phyloP scores from a whole-genome alignment of 1,284 basidiomycete genomes.

The Moesziomyces aphidis region DNA sequence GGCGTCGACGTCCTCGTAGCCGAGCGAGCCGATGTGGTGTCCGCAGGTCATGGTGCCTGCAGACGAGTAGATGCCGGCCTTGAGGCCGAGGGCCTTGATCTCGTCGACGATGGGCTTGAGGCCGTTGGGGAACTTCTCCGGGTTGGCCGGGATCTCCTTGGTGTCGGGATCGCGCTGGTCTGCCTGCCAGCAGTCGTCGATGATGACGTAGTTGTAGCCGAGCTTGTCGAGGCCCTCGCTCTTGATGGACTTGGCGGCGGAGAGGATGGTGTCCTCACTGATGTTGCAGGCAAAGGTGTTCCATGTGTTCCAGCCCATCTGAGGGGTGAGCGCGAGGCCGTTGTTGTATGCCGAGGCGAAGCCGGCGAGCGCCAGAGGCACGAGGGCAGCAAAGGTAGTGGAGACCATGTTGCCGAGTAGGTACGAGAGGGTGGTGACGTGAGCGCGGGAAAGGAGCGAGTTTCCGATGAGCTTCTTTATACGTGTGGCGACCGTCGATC shows the following conservation, averaged over 20 bases:
- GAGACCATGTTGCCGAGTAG: constrained; percentile 5
- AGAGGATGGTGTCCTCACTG: constrained; percentile 57
- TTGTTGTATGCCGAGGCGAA: constrained; percentile 18
- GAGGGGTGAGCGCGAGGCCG: constrained; percentile 25
- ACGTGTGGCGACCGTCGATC: too few relatives aligned
- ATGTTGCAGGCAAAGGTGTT: constrained; percentile 66
- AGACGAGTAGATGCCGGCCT: constrained; percentile 72
- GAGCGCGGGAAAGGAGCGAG: neutral
- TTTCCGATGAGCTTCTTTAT: neutral
- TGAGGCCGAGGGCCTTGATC: constrained; percentile 71
- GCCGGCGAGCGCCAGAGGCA: constrained; percentile 14
- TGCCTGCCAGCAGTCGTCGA: constrained; percentile 68
- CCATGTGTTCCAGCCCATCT: constrained; percentile 59
- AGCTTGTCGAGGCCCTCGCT: constrained; percentile 56
- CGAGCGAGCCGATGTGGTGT: constrained; percentile 71
- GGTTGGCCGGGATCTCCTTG: constrained; percentile 69
- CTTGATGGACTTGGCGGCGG: constrained; percentile 64
- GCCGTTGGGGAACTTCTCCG: constrained; percentile 71
- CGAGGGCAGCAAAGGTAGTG: constrained; percentile 11
- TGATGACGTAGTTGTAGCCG: constrained; percentile 53
- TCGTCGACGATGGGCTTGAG: constrained; percentile 70
- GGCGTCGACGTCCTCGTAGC: constrained; percentile 72
- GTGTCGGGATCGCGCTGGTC: constrained; percentile 68
- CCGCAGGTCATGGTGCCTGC: constrained; percentile 69
- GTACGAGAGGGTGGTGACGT: neutral